Base-by-base conservation (phyloP, 768 basidiomycete genomes). In the Mycena chlorophos region DNA sequence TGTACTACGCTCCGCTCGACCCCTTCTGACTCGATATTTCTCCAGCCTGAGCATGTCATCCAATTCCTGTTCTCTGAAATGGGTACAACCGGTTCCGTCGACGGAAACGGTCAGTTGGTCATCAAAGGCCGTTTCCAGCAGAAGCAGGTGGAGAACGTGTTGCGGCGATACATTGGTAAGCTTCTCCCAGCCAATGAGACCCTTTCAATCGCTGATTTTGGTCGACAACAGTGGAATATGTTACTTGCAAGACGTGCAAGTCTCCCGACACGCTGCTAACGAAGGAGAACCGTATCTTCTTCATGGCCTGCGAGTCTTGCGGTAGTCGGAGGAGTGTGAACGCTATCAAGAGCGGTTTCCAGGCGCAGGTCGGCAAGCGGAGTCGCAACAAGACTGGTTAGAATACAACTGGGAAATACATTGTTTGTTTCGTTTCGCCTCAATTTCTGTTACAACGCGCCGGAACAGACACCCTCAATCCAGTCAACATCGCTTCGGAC, bases 231-330 rank as follows among this genome's bases (percentile, higher is more conserved):
- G 95, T 96, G 58, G 95, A 98, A 76, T 98, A 98, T 73, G 96
- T 98, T 57, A 95, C 95, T 34, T 99, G 97, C 84, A 96, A 97
- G 75, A 98, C 95, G 37, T 99, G 97, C 82, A 99, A 98, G 76
- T 98, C 96, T 1, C 92, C 92, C 42, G 97, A 99, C 71, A 99
- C 97, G 2, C 83, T 97, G 19, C 83, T 99, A 31, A 88, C 89
- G 26, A 99, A 98, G 74, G 95, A 98, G 76, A 97, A 97, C 73
- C 91, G 97, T 74, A 92, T 99, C 69, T 98, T 95, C 81, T 99
- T 99, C 82, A 90, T 92, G 84, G 82, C 91, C 0, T 94, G 92
- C 75, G 89, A 94, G 72, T 89, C 89, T 5, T 96, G 93, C 64
- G 93, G 92, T 2, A 90, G 88, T 63, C 78, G 91, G 65, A 87